Percentiles rank a stretch among this genome's conserved stretches.
Evolutionary conservation across 2,329 filamentous ascomycete species (phyloP).

Genomic region (Aspergillus awamori): DNA sequence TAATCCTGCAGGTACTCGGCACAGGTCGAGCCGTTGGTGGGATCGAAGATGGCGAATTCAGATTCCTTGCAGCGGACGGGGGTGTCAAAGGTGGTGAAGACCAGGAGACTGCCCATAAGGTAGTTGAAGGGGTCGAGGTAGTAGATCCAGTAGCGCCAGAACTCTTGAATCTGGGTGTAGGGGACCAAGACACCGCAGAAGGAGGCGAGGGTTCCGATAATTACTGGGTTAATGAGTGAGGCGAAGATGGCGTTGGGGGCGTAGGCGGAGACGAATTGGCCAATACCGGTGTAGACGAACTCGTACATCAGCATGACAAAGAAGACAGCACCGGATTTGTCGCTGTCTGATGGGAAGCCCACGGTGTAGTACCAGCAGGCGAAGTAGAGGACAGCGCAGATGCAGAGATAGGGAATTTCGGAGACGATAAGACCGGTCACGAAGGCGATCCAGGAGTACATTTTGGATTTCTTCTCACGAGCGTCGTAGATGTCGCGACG

Average conservation of each 20-base stretch:
- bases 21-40: conserved; percentile 56
- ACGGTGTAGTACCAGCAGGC: conserved; percentile 73
- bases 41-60: conserved; percentile 32
- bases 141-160: conserved; percentile 40
- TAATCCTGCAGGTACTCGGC: conserved; percentile 60
- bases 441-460: conserved; percentile 76
- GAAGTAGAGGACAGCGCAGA: conserved; percentile 68
- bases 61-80: conserved; percentile 28
- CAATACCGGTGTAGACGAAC: conserved; percentile 71
- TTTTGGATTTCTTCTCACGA: conserved; percentile 69
- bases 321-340: conserved; percentile 54
- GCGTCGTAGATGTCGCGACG: conserved; percentile 66
- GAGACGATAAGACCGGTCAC: conserved; percentile 68
- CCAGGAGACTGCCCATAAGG: conserved; percentile 33
- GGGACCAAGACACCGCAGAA: conserved; percentile 37
- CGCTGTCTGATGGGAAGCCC: conserved; percentile 49
- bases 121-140: conserved; percentile 38
- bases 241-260: conserved; percentile 68
- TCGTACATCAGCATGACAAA: conserved; percentile 75
- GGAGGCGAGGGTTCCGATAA: conserved; percentile 54
- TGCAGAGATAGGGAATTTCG: conserved; percentile 68
- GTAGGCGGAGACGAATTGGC: conserved; percentile 78
- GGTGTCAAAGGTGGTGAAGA: conserved; percentile 30
- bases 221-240: conserved; percentile 73
- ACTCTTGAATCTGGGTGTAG: conserved; percentile 33